Base-by-base conservation (phyloP, 345 rosid genomes). In the Moricandia arvensis region DNA sequence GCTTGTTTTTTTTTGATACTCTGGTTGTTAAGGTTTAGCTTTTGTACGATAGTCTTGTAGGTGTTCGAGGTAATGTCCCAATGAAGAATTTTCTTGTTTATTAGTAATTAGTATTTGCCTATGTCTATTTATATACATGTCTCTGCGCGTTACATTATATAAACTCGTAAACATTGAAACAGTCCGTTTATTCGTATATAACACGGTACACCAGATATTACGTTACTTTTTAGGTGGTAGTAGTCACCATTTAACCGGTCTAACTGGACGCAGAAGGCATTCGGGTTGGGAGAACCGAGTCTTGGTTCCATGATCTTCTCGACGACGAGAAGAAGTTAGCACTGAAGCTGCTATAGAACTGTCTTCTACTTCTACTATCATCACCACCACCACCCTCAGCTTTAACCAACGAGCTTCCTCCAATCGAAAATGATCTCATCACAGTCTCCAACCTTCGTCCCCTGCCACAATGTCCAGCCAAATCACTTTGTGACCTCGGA, bases 351-450 rank as follows among this genome's bases (percentile, higher is more conserved):
- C 15, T 55, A 5, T 87, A 76, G 16, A 81, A 6, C 0, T 82
- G 83, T 15, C 73, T 60, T 59, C 31, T 37, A 1, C 60, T 66
- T 43, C 51, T 6, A 24, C 3, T 10, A 2, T 6, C 17, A 8
- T 13, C 34, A 33, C 47, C 35, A 24, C 47, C 49, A 15, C 59
- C 31, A 1, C 59, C 31, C 11, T 6, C 16, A 16, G 43, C 30
- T 68, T 68, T 68, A 12, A 27, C 80, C 59, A 84, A 77, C 3
- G 85, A 72, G 54, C 67, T 66, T 29, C 87, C 85, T 37, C 84
- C 85, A 7, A 88, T 65, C 0, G 93, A 91, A 57, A 80, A 69
- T 0, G 94, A 91, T 66, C 93, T 77, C 83, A 87, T 85, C 66
- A 75, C 55, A 3, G 82, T 68, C 11, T 55, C 81, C 13, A 69